phyloP scores from a whole-genome alignment of 2,329 filamentous ascomycete species.

The Talaromyces sp. region DNA sequence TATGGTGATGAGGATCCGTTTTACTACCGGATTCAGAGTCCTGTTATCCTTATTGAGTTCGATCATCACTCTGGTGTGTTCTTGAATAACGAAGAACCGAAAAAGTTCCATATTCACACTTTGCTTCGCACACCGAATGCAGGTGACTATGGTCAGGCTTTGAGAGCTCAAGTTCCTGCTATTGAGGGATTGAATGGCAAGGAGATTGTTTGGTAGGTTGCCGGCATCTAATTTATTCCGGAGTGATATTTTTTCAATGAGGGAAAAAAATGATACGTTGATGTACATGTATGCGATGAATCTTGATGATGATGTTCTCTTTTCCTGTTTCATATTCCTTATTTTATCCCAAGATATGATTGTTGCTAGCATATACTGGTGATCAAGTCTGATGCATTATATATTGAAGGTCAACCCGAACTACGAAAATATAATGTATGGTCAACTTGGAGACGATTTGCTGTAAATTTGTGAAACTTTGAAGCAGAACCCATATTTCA shows the following conservation, averaged over 20 bases:
- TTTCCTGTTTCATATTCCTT: not conserved
- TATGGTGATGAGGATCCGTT: conserved; percentile 69
- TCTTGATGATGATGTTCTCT: conserved; percentile 11
- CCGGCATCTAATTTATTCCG: not conserved
- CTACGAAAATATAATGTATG: conserved; percentile 13
- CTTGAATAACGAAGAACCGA: conserved; percentile 70
- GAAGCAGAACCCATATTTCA: no score
- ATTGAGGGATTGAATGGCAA: conserved; percentile 42
- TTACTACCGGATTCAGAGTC: conserved; percentile 77
- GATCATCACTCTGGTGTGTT: conserved; percentile 82
- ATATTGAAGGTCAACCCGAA: conserved; percentile 10
- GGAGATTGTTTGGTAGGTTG: conserved; percentile 37
- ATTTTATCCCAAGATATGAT: no score
- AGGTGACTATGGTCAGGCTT: conserved; percentile 71
- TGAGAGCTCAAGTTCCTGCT: conserved; percentile 43
- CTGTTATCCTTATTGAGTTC: conserved; percentile 74
- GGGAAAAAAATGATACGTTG: not conserved
- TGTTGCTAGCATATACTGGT: no score
- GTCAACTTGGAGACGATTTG: no score
- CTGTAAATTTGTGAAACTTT: not conserved
- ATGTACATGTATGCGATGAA: conserved; percentile 22
- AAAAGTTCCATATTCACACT: conserved; percentile 80
- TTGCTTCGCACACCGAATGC: conserved; percentile 71
- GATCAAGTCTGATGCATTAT: conserved; percentile 7
- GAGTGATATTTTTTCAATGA: not conserved